Evolutionary conservation across 129 eudicot species (phyloP).

Genomic region (Lonicera japonica): DNA sequence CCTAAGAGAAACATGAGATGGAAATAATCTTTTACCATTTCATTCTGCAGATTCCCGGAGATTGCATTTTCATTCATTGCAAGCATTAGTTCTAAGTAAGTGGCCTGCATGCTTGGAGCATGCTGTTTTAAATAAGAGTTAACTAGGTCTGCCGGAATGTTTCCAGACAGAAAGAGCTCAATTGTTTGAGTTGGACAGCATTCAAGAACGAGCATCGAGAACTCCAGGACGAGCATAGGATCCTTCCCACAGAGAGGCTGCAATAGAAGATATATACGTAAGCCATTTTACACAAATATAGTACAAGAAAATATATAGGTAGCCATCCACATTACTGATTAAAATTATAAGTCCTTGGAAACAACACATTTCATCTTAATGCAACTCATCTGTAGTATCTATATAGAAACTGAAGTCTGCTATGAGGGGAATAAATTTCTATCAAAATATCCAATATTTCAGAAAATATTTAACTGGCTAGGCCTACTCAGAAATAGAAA

Average conservation of each 20-base stretch:
- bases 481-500: no score
- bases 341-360: no score
- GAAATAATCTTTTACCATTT: slow-evolving; percentile 56
- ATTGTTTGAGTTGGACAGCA: slow-evolving; percentile 87
- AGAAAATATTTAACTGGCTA: no score
- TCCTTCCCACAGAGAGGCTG: slow-evolving; percentile 97
- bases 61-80: slow-evolving; percentile 79
- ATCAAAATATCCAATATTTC: no score
- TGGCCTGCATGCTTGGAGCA: slow-evolving; percentile 90
- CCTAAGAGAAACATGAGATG: no score
- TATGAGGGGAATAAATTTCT: no score
- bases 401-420: no score
- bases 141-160: slow-evolving; percentile 89
- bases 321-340: no score
- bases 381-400: no score
- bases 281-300: neutral
- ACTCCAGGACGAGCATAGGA: slow-evolving; percentile 97
- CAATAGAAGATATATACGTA: slow-evolving; percentile 19
- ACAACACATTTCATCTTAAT: no score
- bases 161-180: slow-evolving; percentile 91
- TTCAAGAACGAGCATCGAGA: slow-evolving; percentile 80
- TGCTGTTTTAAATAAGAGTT: slow-evolving; percentile 87
- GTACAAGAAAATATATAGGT: no score
- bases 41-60: slow-evolving; percentile 89
- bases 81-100: slow-evolving; percentile 82